Percentiles rank a stretch among this genome's conserved stretches.
Conservation (phyloP, 495 filamentous ascomycete genomes). For the Parmelia sp. region DNA sequence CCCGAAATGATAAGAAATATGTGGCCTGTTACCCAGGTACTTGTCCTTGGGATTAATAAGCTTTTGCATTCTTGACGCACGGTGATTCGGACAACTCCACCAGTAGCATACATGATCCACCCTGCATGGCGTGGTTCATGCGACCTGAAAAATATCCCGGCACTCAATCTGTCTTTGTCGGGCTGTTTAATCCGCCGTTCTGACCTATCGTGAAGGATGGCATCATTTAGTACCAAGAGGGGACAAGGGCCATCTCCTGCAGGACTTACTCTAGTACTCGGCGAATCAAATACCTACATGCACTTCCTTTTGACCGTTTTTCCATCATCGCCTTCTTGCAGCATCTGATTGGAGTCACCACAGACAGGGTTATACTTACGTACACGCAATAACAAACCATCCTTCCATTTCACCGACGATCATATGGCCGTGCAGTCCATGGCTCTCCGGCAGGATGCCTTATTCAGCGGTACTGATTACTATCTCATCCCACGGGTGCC, state of each 20-base stretch:
- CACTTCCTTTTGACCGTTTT: background rate
- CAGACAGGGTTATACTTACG: background rate
- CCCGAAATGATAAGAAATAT: no score
- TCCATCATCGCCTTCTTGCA: background rate
- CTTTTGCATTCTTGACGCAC: background rate
- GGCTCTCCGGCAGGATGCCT: background rate
- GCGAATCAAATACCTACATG: background rate
- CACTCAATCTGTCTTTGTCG: background rate
- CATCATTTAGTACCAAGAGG: background rate
- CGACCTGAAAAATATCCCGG: background rate
- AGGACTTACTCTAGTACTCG: background rate
- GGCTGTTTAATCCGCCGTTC: background rate
- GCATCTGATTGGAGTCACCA: background rate
- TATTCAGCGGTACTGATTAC: background rate
- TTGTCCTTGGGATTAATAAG: background rate
- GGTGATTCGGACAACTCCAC: background rate
- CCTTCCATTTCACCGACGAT: background rate
- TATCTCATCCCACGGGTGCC: background rate
- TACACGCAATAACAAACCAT: background rate
- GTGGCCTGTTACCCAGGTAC: background rate
- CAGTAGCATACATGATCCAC: background rate
- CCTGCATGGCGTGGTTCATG: background rate
- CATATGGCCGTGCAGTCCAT: background rate
- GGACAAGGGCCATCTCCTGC: background rate
- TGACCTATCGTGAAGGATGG: background rate